Conservation (phyloP, 1,139 yeast species). For the Schwanniomyces etchellsii region DNA sequence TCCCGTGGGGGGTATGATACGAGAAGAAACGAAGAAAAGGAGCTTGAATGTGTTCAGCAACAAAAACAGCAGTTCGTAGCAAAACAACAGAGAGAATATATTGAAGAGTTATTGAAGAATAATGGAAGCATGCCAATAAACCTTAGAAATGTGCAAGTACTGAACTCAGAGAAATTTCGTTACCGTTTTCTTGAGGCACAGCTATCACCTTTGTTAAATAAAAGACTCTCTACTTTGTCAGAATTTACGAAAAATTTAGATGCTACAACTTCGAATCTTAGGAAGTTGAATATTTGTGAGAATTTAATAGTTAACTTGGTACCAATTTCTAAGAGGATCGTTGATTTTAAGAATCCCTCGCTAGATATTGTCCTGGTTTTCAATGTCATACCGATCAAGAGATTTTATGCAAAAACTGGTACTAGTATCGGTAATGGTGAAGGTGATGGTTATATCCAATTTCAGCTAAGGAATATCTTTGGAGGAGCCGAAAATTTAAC, state of each 20-base stretch:
- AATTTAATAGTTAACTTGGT: constrained; percentile 36
- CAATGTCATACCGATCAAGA: constrained; percentile 54
- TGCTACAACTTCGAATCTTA: constrained; percentile 34
- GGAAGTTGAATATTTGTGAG: constrained; percentile 39
- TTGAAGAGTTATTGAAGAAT: constrained; percentile 37
- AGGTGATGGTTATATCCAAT: constrained; percentile 84
- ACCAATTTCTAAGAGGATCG: constrained; percentile 19
- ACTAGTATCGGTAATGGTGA: constrained; percentile 93
- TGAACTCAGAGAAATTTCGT: constrained; percentile 50
- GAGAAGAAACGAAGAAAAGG: constrained; percentile 21
- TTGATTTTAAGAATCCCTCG: constrained; percentile 11
- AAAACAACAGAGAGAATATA: constrained; percentile 33
- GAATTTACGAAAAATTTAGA: constrained; percentile 38
- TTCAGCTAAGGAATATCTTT: constrained; percentile 69
- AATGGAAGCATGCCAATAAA: constrained; percentile 40
- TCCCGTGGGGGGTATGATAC: constrained; percentile 9
- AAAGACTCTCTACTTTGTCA: constrained; percentile 26
- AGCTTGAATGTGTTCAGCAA: constrained; percentile 23
- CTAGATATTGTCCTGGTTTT: constrained; percentile 52
- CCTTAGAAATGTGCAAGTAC: constrained; percentile 45
- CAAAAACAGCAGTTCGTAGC: constrained; percentile 28
- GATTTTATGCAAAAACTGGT: constrained; percentile 80
- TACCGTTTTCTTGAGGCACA: constrained; percentile 49
- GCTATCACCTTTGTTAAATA: constrained; percentile 45
- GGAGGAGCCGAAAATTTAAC: constrained; percentile 84